Evolutionary conservation across 2,329 filamentous ascomycete genomes (phyloP), one percentile per base, ranked within the genome.

Genomic region (Drechslera avenae): DNA sequence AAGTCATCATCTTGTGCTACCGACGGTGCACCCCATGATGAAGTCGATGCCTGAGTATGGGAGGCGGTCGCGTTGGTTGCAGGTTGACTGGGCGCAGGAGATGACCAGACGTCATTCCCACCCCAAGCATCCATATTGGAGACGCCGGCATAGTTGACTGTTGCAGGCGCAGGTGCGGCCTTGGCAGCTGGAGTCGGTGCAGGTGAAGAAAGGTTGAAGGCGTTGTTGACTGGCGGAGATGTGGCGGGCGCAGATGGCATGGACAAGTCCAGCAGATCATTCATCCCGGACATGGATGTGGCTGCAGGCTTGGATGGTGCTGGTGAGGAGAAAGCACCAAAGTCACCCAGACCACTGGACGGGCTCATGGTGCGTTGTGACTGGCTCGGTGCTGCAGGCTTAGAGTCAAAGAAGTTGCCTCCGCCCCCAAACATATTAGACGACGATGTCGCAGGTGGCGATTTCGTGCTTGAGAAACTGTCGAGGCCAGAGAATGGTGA

Each of bases 1-100:
- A 97, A 97, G 69, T 97, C 93, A 73, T 97, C 93, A 64, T 97
- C 93, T 0, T 90, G 88, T 30, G 89, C 82, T 2, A 96, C 89
- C 14, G 73, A 70, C 1, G 69, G 71, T 45, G 70, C 87, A 18
- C 87, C 87, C 60, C 81, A 81, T 23, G 83, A 30, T 10, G 43
- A 73, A 41, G 50, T 78, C 72, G 68, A 79, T 57, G 59, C 76
- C 63, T 59, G 76, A 53, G 63, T 76, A 69, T 76, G 77, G 9
- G 54, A 41, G 63, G 63, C 47, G 1, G 63, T 54, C 3, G 73
- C 49, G 1, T 72, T 63, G 7, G 73, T 62, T 4, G 73, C 63
- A 7, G 73, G 64, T 12, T 82, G 78, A 8, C 83, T 80, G 6
- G 86, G 78, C 8, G 86, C 85, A 0, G 84, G 76, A 3, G 83